Evolutionary conservation across 2,329 filamentous ascomycete genomes (phyloP), one percentile per base, ranked within the genome.

Genomic region (Clonostachys byssicola): DNA sequence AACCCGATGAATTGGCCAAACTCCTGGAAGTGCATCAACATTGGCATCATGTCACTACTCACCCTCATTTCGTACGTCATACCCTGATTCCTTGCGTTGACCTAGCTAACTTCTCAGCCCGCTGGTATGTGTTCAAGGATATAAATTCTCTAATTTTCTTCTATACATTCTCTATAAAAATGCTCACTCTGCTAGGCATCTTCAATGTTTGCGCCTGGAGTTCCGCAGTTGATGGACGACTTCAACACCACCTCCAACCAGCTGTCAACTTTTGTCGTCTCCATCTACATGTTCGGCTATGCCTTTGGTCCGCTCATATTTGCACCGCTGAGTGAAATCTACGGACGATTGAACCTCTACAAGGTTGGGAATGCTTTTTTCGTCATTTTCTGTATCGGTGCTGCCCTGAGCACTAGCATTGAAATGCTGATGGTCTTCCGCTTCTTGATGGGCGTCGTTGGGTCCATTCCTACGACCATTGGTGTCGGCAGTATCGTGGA

Each of bases 1-100:
- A 84, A 88, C 55, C 85, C 86, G 0, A 73, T 77, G 48, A 86
- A 86, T 57, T 89, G 86, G 85, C 65, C 77, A 0, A 59, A 80
- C 44, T 68, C 64, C 54, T 67, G 65, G 51, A 68, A 67, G 42
- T 59, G 57, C 36, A 45, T 61, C 23, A 63, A 61, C 10, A 62
- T 68, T 14, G 60, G 54, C 4, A 54, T 61, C 12, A 50, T 53
- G 42, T 50, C 48, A 10, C 13, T 50, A 1, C 42, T 54, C 39
- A 74, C 73, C 1, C 66, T 76, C 23, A 54, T 75, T 43, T 67
- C 70, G 8, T 71, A 67, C 1, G 54, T 75, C 10, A 36, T 36
- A 36, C 10, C 34, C 34, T 10, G n/a, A 10, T 36, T n/a, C n/a
- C n/a, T n/a, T n/a, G n/a, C n/a, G n/a, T n/a, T n/a, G n/a, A 36